A percentile compares a stretch with the other conserved stretches of the same genome.
Conservation (phyloP, 1,284 basidiomycete genomes). For the Acaromyces ingoldii region DNA sequence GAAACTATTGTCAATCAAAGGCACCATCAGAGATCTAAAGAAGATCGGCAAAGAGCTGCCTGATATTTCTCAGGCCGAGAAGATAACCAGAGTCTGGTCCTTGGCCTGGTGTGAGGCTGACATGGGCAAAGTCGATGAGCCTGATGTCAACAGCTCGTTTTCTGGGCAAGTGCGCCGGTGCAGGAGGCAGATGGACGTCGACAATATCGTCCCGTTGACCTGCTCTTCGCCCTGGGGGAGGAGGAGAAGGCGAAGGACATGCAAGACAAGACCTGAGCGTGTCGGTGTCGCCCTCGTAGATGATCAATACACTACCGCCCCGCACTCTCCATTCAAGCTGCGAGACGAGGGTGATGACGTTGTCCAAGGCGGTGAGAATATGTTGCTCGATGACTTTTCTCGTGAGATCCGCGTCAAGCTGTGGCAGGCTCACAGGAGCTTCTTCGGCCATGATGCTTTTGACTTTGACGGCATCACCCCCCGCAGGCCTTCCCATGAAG, state of each 20-base stretch:
- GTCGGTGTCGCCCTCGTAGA: conserved; percentile 71
- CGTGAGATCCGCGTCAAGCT: neutral
- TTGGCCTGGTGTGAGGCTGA: conserved; percentile 63
- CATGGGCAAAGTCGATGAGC: conserved; percentile 92
- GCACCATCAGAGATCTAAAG: no score
- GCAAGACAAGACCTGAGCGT: conserved; percentile 28
- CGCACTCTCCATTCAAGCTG: conserved; percentile 71
- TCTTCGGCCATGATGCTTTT: conserved; percentile 59
- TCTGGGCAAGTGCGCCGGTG: conserved; percentile 42
- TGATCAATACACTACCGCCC: conserved; percentile 71
- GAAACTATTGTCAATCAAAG: no score
- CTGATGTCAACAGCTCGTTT: conserved; percentile 59
- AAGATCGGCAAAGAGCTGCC: neutral
- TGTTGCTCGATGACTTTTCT: conserved; percentile 31
- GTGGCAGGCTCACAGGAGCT: neutral
- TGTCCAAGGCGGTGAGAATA: conserved; percentile 60
- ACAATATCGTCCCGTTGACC: conserved; percentile 33
- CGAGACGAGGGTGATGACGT: conserved; percentile 59
- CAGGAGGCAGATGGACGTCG: neutral
- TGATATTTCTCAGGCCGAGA: conserved; percentile 64
- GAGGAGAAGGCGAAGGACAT: conserved; percentile 11
- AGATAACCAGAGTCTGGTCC: conserved; percentile 77
- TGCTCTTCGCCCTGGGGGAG: no score
- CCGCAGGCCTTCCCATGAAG: neutral
- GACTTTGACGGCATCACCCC: conserved; percentile 2